Evolutionary conservation across 2,329 filamentous ascomycete genomes (phyloP).

Genomic region (Fusarium buxicola): DNA sequence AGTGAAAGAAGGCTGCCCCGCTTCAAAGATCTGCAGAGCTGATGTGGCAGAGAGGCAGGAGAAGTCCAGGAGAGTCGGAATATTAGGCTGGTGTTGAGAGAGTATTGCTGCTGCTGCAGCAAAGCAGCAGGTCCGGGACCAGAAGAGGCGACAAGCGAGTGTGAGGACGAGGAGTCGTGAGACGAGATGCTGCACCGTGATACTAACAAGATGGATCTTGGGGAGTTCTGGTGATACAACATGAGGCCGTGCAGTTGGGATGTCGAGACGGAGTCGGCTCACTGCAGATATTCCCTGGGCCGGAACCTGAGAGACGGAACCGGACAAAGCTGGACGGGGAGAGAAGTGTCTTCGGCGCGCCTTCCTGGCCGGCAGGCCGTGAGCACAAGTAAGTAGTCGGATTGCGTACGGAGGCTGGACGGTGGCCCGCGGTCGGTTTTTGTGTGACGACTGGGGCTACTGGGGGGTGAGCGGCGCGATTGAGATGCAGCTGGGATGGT

Average conservation of each 20-base stretch:
- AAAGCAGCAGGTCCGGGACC: slow-evolving; percentile 27
- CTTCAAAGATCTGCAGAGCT: slow-evolving; percentile 39
- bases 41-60: slow-evolving; percentile 34
- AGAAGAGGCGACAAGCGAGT: slow-evolving; percentile 47
- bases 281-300: slow-evolving; percentile 56
- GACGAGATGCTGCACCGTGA: slow-evolving; percentile 65
- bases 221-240: slow-evolving; percentile 60
- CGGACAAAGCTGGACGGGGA: slow-evolving; percentile 38
- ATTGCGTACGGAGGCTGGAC: slow-evolving; percentile 50
- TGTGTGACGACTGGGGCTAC: slow-evolving; percentile 60
- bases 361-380: slow-evolving; percentile 45
- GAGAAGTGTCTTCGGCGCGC: slow-evolving; percentile 44
- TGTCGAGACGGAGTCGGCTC: slow-evolving; percentile 59
- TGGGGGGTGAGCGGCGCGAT: slow-evolving; percentile 52
- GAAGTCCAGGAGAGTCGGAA: slow-evolving; percentile 19
- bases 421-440: slow-evolving; percentile 60
- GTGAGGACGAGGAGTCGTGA: slow-evolving; percentile 53
- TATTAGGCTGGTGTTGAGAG: slow-evolving; percentile 23
- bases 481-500: slow-evolving; percentile 58
- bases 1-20: slow-evolving; percentile 34
- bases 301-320: slow-evolving; percentile 48
- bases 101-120: slow-evolving; percentile 23
- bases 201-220: slow-evolving; percentile 61
- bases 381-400: slow-evolving; percentile 47
- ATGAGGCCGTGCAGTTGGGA: slow-evolving; percentile 61